A percentile compares a stretch with the other conserved stretches of the same genome.
phyloP scores from a whole-genome alignment of 371 early-diverging fungal species.

The Mortierella sp. region DNA sequence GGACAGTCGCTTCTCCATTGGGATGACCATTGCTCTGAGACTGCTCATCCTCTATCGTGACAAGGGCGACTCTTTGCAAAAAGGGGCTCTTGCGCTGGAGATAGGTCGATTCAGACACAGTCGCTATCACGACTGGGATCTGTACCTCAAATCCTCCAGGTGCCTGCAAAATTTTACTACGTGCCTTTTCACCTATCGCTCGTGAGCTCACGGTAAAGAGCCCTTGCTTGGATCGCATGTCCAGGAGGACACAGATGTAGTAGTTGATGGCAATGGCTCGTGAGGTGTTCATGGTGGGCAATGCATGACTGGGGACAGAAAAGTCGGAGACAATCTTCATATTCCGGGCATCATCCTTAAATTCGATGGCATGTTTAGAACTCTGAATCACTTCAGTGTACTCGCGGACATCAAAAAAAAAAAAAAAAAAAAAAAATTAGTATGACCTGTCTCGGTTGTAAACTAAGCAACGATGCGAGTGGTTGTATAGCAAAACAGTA shows the following conservation, averaged over 20 bases:
- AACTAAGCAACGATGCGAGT: no score
- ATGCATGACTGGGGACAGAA: slow-evolving; percentile 15
- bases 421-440: not conserved
- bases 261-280: slow-evolving; percentile 38
- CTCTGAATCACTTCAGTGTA: slow-evolving; percentile 22
- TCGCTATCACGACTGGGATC: slow-evolving; percentile 28
- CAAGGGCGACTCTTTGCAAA: not conserved
- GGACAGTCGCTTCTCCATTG: not conserved
- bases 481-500: no score
- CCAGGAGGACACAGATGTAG: slow-evolving; percentile 27
- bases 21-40: no score
- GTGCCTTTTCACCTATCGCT: slow-evolving; percentile 19
- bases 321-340: slow-evolving; percentile 19
- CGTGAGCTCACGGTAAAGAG: slow-evolving; percentile 22
- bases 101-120: slow-evolving; percentile 15
- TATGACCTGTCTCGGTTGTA: no score
- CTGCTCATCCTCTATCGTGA: not conserved
- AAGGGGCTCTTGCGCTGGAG: no score
- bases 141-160: slow-evolving; percentile 36
- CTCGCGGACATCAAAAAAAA: slow-evolving; percentile 12
- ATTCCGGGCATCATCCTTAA: slow-evolving; percentile 7
- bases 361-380: slow-evolving; percentile 9
- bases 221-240: slow-evolving; percentile 28
- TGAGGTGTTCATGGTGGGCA: slow-evolving; percentile 31
- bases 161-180: slow-evolving; percentile 15